Percentiles rank a stretch among this genome's conserved stretches.
These are phyloP conservation scores for Fusarium caatingaense DNA, from an alignment of 2,329 filamentous ascomycete species.

Conservation along the genomic window DNA sequence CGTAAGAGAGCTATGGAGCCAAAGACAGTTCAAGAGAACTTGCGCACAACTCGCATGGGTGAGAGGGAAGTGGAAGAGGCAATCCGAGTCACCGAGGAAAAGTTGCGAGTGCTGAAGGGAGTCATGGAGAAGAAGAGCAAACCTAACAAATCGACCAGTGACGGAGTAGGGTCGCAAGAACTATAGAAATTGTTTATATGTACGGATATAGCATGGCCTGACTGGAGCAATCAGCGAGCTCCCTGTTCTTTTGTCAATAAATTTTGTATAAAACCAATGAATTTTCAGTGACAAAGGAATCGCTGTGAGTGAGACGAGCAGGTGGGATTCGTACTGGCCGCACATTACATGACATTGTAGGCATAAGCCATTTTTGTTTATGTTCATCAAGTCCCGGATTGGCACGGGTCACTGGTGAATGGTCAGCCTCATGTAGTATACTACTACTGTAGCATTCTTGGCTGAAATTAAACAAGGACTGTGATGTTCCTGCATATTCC, in stretches of 20 bases:
- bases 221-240: constrained; percentile 39
- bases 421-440: constrained; percentile 23
- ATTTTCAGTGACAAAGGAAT: background rate
- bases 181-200: constrained; percentile 42
- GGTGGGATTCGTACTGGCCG: background rate
- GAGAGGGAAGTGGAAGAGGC: constrained; percentile 81
- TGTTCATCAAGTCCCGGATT: background rate
- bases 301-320: background rate
- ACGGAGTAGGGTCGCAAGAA: constrained; percentile 30
- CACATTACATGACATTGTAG: background rate
- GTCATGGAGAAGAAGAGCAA: constrained; percentile 67
- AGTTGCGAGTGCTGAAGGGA: constrained; percentile 79
- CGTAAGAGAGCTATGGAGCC: constrained; percentile 65
- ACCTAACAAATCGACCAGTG: constrained; percentile 14
- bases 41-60: constrained; percentile 71
- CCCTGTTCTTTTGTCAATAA: constrained; percentile 44
- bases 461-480: constrained; percentile 4
- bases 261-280: constrained; percentile 3
- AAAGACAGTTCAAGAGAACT: constrained; percentile 68
- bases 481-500: constrained; percentile 24
- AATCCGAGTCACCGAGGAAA: constrained; percentile 87
- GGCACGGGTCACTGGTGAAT: background rate
- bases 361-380: background rate
- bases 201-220: constrained; percentile 36
- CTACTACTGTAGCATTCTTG: constrained; percentile 9